These are phyloP conservation scores for Auricularia cornea DNA, from an alignment of 768 basidiomycete species.

Conservation along the genomic window DNA sequence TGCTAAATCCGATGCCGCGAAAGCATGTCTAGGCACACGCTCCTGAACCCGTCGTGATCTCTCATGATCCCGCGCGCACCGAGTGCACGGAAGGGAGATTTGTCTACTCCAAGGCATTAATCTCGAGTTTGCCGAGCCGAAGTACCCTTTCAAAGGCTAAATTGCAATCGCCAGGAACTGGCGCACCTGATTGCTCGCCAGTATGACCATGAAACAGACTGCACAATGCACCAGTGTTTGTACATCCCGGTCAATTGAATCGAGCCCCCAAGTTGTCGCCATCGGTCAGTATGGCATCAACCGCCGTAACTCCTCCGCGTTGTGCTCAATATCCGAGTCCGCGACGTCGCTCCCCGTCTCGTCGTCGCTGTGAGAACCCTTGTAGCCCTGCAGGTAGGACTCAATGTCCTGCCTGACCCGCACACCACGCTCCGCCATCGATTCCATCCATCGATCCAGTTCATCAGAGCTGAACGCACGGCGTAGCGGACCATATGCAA, in stretches of 20 bases:
- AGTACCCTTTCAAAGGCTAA: not conserved
- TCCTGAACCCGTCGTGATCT: no score
- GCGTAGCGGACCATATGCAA: slow-evolving; percentile 68
- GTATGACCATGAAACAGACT: no score
- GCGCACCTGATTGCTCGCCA: not conserved
- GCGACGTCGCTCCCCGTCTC: slow-evolving; percentile 18
- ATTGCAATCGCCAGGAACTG: not conserved
- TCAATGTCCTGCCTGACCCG: slow-evolving; percentile 57
- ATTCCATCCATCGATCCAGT: slow-evolving; percentile 52
- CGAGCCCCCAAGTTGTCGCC: not conserved
- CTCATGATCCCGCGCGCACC: no score
- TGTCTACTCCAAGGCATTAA: not conserved
- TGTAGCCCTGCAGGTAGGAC: slow-evolving; percentile 41
- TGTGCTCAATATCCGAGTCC: slow-evolving; percentile 50
- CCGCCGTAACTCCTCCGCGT: slow-evolving; percentile 49
- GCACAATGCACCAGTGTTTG: no score
- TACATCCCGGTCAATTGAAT: no score
- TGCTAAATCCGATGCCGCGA: no score
- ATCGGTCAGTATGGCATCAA: slow-evolving; percentile 56
- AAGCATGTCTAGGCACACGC: no score
- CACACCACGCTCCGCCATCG: slow-evolving; percentile 70
- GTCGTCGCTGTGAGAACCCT: slow-evolving; percentile 21
- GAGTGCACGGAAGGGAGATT: not conserved
- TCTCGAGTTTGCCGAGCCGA: not conserved
- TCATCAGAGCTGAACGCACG: slow-evolving; percentile 52